Evolutionary conservation across 768 basidiomycete species (phyloP), one percentile per base, ranked within the genome.

Genomic region (Collybia mongolica): DNA sequence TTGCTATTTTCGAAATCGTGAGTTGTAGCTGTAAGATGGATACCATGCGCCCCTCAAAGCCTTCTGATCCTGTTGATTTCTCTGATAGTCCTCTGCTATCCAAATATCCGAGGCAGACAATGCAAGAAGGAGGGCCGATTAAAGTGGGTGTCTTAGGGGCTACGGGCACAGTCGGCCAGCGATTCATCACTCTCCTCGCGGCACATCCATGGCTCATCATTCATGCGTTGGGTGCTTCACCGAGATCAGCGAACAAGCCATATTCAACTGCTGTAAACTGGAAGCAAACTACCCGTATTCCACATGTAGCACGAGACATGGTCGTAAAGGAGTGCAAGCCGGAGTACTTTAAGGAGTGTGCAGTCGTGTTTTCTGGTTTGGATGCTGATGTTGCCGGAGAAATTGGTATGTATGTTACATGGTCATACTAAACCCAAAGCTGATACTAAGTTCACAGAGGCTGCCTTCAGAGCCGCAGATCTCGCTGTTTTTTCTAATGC

Each of bases 321-420:
- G 60, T 85, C 49, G 87, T 98, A 5, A 69, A 76, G 52, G 84
- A 88, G 54, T 99, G 97, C 74, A 73, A 73, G 43, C 83, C 93
- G 3, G 79, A 84, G 53, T 74, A 84, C 44, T 98, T 98, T 61
- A 61, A 66, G 35, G 89, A 88, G 7, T 98, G 95, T 65, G 79
- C 80, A 8, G 75, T 98, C 54, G 80, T 98, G 37, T 99, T 99
- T 69, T 95, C 92, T 0, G 97, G 97, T n/a, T 72, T 99, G 51
- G 97, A 98, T 69, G 84, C 88, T 15, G 93, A 97, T 62, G 95
- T 85, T 23, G 96, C 96, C 26, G 93, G 95, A 9, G 90, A 95
- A 11, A 94, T 98, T 66, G 96, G 96, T 95, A 61, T 51, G 71
- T 59, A 29, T 48, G 11, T 24, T 29, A 22, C 17, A 28, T n/a